Evolutionary conservation across 345 rosid species (phyloP).

Genomic region (Salix brachista): DNA sequence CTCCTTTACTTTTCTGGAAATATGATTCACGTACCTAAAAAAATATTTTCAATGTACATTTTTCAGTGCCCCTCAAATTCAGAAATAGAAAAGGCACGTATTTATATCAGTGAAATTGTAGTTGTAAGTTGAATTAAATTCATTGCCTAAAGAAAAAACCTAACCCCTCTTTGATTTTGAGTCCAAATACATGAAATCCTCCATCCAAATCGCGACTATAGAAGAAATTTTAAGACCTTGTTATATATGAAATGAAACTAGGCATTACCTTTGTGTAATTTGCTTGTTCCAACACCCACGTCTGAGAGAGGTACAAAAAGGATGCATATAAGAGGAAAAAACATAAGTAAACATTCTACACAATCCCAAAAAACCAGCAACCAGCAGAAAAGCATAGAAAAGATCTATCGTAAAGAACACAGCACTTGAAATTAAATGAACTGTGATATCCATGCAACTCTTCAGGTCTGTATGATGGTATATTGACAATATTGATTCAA

Average conservation of each 20-base stretch:
- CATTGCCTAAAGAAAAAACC: background rate
- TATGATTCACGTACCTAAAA: background rate
- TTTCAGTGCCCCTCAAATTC: background rate
- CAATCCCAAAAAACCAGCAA: background rate
- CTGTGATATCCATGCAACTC: background rate
- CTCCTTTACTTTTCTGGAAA: background rate
- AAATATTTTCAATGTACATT: background rate
- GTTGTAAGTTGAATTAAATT: background rate
- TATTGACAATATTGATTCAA: background rate
- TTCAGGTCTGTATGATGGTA: background rate
- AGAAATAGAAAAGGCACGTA: background rate
- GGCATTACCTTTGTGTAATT: slow-evolving; percentile 74
- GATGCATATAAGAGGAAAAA: background rate
- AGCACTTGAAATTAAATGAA: background rate
- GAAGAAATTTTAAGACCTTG: background rate
- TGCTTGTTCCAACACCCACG: slow-evolving; percentile 70
- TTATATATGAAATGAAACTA: background rate
- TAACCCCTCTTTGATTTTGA: background rate
- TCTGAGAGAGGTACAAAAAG: slow-evolving; percentile 32
- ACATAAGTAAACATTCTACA: background rate
- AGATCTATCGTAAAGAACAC: background rate
- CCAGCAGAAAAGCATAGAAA: background rate
- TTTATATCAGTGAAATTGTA: background rate
- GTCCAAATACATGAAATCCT: background rate
- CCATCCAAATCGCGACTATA: background rate